Base-by-base conservation (phyloP, 371 early-diverging fungal genomes). In the Synchytrium microbalum region DNA sequence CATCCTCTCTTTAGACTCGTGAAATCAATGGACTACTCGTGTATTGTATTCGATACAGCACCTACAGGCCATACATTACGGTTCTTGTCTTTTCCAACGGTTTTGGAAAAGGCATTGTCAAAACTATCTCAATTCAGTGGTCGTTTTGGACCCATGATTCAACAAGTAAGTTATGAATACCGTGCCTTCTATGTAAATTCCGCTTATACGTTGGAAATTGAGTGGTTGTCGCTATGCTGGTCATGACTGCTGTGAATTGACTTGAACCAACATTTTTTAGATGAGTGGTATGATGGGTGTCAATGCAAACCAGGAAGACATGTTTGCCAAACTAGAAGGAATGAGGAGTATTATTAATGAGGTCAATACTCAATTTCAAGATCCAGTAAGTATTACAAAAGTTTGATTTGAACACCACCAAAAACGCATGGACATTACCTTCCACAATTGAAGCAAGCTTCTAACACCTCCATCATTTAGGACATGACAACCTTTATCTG, bases 21-120 rank as follows among this genome's bases (percentile, higher is more conserved):
- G 63, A 94, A 98, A 79, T 89, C 92, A 59, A 96, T 96, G 96
- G 93, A 96, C 64, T 98, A 98, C 78, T 91, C 92, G 59, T 90
- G 90, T 30, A 91, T 98, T 61, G 94, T 98, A 27, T 98, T 98
- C 78, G 98, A 98, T 80, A 98, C 98, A 32, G 98, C 98, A 3
- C 98, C 98, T 14, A 98, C 98, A 14, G 98, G 98, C n/a, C 98
- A 98, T 73, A 98, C 98, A 2, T 88, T 98, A 59, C 91, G 98
- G 53, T 98, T 98, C 83, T 78, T 98, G 63, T 94, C 95, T 26
- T 96, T 98, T 86, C 97, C 98, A 0, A 87, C 87, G 31, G 93
- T 96, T 1, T 73, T 98, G 58, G 96, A 96, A 66, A 97, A 98
- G 79, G 96, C 95, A 13, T 77, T 98, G 61, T 91, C 89, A 51